Percentiles rank a stretch among this genome's conserved stretches.
phyloP scores from a whole-genome alignment of 345 rosid species.

The Clausena lansium region DNA sequence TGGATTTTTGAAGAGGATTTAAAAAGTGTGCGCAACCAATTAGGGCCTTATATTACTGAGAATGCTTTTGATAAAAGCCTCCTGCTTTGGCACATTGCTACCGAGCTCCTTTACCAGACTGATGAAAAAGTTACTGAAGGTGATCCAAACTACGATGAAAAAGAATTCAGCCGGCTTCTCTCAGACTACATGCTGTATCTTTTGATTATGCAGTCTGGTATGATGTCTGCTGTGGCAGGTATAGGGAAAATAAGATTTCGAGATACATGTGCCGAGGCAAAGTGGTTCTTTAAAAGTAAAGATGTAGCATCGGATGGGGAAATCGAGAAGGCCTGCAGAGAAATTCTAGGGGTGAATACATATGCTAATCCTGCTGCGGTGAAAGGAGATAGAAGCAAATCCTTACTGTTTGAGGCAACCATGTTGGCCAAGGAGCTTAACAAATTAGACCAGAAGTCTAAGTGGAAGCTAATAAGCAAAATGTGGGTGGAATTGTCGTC shows the following conservation, averaged over 20 bases:
- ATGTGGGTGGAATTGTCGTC: constrained; percentile 68
- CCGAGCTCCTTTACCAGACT: constrained; percentile 44
- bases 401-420: too few species aligned
- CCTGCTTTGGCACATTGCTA: constrained; percentile 60
- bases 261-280: constrained; percentile 49
- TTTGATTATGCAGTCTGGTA: constrained; percentile 42
- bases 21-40: not conserved
- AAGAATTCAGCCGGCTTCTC: constrained; percentile 40
- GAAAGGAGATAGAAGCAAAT: too few species aligned
- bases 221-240: constrained; percentile 59
- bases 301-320: not conserved
- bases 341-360: too few species aligned
- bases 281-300: constrained; percentile 35
- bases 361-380: too few species aligned
- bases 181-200: constrained; percentile 70
- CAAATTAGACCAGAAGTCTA: constrained; percentile 20
- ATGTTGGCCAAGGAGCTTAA: too few species aligned
- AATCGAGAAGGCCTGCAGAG: not conserved
- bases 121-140: not conserved
- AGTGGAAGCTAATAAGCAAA: constrained; percentile 52
- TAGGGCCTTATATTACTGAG: constrained; percentile 37
- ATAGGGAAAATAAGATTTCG: constrained; percentile 48
- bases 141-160: not conserved
- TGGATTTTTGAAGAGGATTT: constrained; percentile 39
- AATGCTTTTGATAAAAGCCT: constrained; percentile 47